phyloP scores from a whole-genome alignment of 116 monocot species.

The Trichopus zeylanicus region DNA sequence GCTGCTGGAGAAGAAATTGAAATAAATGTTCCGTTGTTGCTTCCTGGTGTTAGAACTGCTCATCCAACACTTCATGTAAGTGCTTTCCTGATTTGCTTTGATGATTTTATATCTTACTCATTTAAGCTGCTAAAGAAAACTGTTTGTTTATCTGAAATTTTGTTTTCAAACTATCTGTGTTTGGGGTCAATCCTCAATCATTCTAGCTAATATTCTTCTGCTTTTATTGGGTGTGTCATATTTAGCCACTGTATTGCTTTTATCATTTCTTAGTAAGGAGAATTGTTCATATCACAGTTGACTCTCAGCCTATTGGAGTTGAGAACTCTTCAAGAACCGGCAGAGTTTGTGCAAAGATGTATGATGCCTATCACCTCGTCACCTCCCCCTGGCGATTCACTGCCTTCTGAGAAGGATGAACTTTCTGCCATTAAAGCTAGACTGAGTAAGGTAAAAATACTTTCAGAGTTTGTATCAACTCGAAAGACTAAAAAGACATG shows the following conservation, averaged over 20 bases:
- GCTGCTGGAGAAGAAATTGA: slow-evolving; percentile 40
- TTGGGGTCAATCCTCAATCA: no score
- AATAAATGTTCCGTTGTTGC: slow-evolving; percentile 43
- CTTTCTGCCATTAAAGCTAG: slow-evolving; percentile 64
- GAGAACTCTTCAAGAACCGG: slow-evolving; percentile 32
- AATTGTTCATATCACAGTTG: slow-evolving; percentile 39
- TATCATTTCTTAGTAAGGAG: neutral
- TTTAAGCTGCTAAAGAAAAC: no score
- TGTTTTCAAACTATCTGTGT: no score
- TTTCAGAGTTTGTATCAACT: slow-evolving; percentile 40
- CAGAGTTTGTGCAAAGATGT: slow-evolving; percentile 27
- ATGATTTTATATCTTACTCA: no score
- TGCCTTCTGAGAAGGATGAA: slow-evolving; percentile 52
- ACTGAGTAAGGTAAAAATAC: slow-evolving; percentile 60
- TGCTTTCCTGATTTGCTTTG: neutral
- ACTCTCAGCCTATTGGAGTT: slow-evolving; percentile 49
- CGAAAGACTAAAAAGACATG: slow-evolving; percentile 39
- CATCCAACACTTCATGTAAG: slow-evolving; percentile 57
- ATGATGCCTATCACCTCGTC: slow-evolving; percentile 32
- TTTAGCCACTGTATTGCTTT: neutral
- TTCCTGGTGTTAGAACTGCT: slow-evolving; percentile 18
- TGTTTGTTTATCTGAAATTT: no score
- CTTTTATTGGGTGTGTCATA: no score
- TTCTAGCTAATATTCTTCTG: no score
- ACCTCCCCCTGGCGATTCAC: slow-evolving; percentile 23